Percentiles rank a stretch among this genome's conserved stretches.
These are phyloP conservation scores for Metrosideros polymorpha DNA, from an alignment of 441 rosid genomes.

Conservation along the genomic window DNA sequence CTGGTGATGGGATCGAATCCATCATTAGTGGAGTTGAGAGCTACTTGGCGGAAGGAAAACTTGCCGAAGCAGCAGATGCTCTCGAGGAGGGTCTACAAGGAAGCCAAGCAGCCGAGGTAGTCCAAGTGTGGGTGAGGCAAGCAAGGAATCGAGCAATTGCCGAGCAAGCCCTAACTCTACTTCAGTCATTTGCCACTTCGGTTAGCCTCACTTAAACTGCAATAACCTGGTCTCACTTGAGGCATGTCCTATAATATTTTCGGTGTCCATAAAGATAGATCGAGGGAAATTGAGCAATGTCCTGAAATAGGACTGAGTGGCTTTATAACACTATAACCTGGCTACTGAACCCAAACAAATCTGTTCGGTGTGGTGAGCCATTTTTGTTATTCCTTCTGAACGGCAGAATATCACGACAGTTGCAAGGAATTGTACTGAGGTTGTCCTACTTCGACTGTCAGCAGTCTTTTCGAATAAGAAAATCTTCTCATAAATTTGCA, in stretches of 20 bases:
- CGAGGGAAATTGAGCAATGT: not conserved
- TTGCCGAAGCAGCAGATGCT: conserved; percentile 81
- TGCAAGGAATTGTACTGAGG: not conserved
- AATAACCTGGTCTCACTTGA: not conserved
- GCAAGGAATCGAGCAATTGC: conserved; percentile 81
- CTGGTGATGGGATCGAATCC: conserved; percentile 71
- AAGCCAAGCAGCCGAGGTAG: conserved; percentile 73
- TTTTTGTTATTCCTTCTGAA: not conserved
- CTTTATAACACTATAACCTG: not conserved
- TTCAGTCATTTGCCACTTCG: conserved; percentile 83
- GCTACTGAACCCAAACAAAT: not conserved
- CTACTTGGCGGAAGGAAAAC: conserved; percentile 72
- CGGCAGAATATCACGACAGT: not conserved
- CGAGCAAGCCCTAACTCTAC: conserved; percentile 78
- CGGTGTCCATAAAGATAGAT: not conserved
- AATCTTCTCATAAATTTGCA: not conserved
- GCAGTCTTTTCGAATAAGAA: not conserved
- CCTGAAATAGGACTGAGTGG: not conserved
- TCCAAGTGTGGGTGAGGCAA: conserved; percentile 55
- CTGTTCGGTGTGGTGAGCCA: not conserved
- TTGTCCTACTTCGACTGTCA: not conserved
- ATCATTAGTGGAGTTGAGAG: conserved; percentile 58
- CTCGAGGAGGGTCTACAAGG: conserved; percentile 84
- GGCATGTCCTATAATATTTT: not conserved
- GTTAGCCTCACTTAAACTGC: conserved; percentile 48